Conservation (phyloP, 805 yeast genomes). For the Kluyveromyces lactis region DNA sequence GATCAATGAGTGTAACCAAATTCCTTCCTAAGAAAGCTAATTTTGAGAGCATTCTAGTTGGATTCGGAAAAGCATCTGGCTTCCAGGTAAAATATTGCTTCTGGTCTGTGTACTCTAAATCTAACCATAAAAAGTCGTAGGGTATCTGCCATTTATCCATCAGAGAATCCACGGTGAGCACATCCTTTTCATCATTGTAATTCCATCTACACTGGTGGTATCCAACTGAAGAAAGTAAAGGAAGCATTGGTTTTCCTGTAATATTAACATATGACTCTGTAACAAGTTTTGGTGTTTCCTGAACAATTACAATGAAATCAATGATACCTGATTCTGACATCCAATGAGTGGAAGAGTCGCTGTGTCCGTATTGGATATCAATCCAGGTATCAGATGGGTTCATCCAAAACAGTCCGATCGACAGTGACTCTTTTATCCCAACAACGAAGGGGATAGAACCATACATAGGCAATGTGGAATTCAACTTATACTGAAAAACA, state of each 20-base stretch:
- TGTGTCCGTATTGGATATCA: slow-evolving; percentile 40
- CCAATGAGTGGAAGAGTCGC: slow-evolving; percentile 61
- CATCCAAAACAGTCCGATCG: slow-evolving; percentile 83
- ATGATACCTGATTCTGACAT: slow-evolving; percentile 83
- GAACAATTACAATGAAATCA: slow-evolving; percentile 61
- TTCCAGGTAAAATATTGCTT: slow-evolving; percentile 94
- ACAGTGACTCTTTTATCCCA: slow-evolving; percentile 47
- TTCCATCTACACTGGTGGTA: slow-evolving; percentile 98
- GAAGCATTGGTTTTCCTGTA: slow-evolving; percentile 68
- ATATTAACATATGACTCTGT: slow-evolving; percentile 53
- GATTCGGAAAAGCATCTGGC: slow-evolving; percentile 61
- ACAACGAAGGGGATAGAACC: slow-evolving; percentile 88
- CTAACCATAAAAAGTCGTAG: slow-evolving; percentile 90
- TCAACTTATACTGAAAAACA: slow-evolving; percentile 84
- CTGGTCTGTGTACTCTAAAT: slow-evolving; percentile 80
- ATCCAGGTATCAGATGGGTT: slow-evolving; percentile 90
- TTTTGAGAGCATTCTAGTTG: slow-evolving; percentile 54
- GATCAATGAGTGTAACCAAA: slow-evolving; percentile 80
- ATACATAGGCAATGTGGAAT: slow-evolving; percentile 84
- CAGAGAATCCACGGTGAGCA: slow-evolving; percentile 54
- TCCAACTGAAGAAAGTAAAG: slow-evolving; percentile 72
- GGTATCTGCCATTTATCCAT: slow-evolving; percentile 76
- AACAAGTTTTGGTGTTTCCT: slow-evolving; percentile 45
- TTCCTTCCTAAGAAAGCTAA: slow-evolving; percentile 70
- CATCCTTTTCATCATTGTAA: slow-evolving; percentile 82